Evolutionary conservation across 1,139 yeast genomes (phyloP).

Genomic region (Saccharomyces hybrid): DNA sequence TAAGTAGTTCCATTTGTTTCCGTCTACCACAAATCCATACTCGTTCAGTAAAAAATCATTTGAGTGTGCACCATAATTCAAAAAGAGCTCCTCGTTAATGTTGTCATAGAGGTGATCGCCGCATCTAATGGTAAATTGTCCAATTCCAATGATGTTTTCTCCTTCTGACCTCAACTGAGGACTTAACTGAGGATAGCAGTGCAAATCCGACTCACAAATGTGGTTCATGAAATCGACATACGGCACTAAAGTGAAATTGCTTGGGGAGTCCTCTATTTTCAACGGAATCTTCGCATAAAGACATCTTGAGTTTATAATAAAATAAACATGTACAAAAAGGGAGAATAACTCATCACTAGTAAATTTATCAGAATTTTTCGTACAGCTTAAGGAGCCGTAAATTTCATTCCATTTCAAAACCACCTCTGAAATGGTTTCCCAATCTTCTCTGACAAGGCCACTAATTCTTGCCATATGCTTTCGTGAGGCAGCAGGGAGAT

Average conservation of each 20-base stretch:
- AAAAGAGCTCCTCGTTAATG: slow-evolving; percentile 51
- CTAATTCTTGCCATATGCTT: slow-evolving; percentile 17
- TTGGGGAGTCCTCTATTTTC: slow-evolving; percentile 36
- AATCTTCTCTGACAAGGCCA: slow-evolving; percentile 17
- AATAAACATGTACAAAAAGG: slow-evolving; percentile 63
- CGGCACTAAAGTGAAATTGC: slow-evolving; percentile 87
- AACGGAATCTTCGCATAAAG: slow-evolving; percentile 65
- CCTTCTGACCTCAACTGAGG: slow-evolving; percentile 10
- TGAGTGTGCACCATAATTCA: slow-evolving; percentile 84
- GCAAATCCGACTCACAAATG: slow-evolving; percentile 36
- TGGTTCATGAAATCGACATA: slow-evolving; percentile 86
- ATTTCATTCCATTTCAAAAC: slow-evolving; percentile 15
- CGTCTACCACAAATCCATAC: slow-evolving; percentile 64
- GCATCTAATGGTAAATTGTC: slow-evolving; percentile 21
- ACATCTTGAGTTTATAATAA: slow-evolving; percentile 87
- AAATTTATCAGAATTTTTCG: not conserved
- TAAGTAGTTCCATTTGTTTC: slow-evolving; percentile 62
- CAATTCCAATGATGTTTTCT: slow-evolving; percentile 10
- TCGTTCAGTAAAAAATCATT: slow-evolving; percentile 76
- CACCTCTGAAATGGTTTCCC: slow-evolving; percentile 19
- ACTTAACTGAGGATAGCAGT: slow-evolving; percentile 23
- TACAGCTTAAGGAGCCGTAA: slow-evolving; percentile 8
- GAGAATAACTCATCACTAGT: slow-evolving; percentile 28
- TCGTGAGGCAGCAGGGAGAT: slow-evolving; percentile 26
- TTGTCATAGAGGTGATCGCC: slow-evolving; percentile 30